A percentile compares a stretch with the other conserved stretches of the same genome.
These are phyloP conservation scores for Fusarium camptoceras DNA, from an alignment of 2,329 filamentous ascomycete species.

Conservation along the genomic window DNA sequence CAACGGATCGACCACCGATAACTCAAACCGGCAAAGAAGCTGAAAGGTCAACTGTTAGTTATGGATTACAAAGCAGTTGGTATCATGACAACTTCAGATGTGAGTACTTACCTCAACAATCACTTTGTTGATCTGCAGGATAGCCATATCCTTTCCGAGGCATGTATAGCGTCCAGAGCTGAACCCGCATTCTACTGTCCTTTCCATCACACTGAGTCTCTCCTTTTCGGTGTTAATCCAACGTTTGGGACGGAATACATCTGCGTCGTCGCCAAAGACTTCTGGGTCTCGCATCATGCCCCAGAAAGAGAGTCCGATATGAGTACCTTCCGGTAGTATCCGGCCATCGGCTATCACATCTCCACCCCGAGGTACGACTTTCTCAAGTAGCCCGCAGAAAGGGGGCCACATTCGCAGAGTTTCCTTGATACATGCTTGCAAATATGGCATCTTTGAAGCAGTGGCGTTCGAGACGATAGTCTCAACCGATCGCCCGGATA, in stretches of 20 bases:
- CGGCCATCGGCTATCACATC: neutral
- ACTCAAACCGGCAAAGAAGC: neutral
- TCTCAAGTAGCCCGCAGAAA: neutral
- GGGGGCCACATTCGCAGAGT: neutral
- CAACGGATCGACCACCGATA: neutral
- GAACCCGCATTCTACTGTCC: accelerated
- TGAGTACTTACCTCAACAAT: neutral
- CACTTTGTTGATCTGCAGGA: neutral
- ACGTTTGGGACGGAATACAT: neutral
- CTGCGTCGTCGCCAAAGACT: neutral
- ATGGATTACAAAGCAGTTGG: no score
- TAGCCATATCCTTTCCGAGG: neutral
- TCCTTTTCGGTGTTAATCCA: accelerated
- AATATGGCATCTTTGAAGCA: neutral
- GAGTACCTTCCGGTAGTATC: accelerated
- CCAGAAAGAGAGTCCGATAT: neutral
- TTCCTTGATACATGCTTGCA: neutral
- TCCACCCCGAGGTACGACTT: accelerated
- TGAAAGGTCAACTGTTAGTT: accelerated
- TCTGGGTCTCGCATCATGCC: neutral
- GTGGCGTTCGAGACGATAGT: neutral
- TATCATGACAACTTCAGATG: no score
- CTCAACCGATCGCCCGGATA: accelerated
- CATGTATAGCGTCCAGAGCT: neutral
- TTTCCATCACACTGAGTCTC: neutral